A percentile compares a stretch with the other conserved stretches of the same genome.
phyloP scores from a whole-genome alignment of 192 early-diverging fungal species.

The Pilaira anomala region DNA sequence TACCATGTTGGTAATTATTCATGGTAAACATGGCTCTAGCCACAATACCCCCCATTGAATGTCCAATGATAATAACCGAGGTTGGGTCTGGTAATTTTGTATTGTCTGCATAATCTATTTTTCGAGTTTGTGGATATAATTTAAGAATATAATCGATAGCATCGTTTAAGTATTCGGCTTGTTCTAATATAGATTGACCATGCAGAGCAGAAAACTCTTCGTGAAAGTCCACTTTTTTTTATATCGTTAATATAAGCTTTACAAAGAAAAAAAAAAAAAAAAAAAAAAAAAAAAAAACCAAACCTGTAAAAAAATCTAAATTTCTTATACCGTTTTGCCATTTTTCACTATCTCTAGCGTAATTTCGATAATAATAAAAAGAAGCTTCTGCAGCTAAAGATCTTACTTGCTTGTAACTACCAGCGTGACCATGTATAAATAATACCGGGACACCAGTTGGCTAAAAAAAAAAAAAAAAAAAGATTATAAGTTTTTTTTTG shows the following conservation, averaged over 20 bases:
- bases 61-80: conserved; percentile 82
- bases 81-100: conserved; percentile 45
- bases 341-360: conserved; percentile 22
- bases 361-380: conserved; percentile 49
- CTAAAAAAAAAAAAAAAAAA: conserved; percentile 17
- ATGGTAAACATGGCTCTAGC: conserved; percentile 73
- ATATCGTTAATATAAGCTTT: background rate
- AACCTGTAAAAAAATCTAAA: conserved; percentile 60
- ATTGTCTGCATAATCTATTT: conserved; percentile 15
- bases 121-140: conserved; percentile 55
- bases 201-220: conserved; percentile 93
- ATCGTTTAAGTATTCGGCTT: conserved; percentile 83
- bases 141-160: conserved; percentile 74
- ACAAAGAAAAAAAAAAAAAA: background rate
- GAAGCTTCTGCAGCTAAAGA: conserved; percentile 79
- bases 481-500: background rate
- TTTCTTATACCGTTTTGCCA: conserved; percentile 33
- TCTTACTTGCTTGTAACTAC: conserved; percentile 85
- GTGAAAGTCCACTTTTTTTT: conserved; percentile 60
- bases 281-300: background rate
- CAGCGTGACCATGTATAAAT: conserved; percentile 95
- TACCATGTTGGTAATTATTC: conserved; percentile 65
- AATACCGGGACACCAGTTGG: conserved; percentile 79
- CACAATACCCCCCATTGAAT: conserved; percentile 96
- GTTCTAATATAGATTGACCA: conserved; percentile 75